phyloP scores from a whole-genome alignment of 225 moss, liverwort and hornwort species.

The Polytrichum formosum region DNA sequence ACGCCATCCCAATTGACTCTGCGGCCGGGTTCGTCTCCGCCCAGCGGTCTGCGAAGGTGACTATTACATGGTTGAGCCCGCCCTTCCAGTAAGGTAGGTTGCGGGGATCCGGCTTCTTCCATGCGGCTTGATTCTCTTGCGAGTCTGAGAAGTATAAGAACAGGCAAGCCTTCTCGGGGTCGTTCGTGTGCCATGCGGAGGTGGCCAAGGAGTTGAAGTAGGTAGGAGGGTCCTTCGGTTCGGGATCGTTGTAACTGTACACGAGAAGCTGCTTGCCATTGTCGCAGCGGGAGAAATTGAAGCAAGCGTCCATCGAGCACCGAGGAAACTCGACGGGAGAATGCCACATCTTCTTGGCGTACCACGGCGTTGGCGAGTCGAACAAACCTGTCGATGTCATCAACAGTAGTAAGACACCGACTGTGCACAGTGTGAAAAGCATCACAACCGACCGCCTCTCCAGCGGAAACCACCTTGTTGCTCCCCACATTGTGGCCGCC shows the following conservation, averaged over 20 bases:
- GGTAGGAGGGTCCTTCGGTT: conserved; percentile 23
- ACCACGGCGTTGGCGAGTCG: conserved; percentile 35
- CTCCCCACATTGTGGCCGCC: conserved; percentile 25
- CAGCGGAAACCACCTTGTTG: conserved; percentile 13
- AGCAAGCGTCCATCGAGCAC: conserved; percentile 74
- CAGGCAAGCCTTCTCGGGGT: conserved; percentile 61
- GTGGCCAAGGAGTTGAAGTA: conserved; percentile 42
- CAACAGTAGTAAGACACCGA: conserved; percentile 24
- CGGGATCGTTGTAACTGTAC: conserved; percentile 61
- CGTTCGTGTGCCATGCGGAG: conserved; percentile 48
- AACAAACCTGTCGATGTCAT: conserved; percentile 11
- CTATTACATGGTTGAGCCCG: conserved; percentile 69
- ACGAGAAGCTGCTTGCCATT: conserved; percentile 50
- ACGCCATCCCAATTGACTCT: conserved; percentile 60
- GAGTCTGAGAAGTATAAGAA: conserved; percentile 70
- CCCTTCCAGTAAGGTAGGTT: conserved; percentile 55
- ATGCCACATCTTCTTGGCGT: conserved; percentile 60
- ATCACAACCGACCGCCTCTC: conserved; percentile 33
- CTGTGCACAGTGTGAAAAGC: conserved; percentile 27
- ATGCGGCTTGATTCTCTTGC: conserved; percentile 27
- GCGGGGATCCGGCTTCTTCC: conserved; percentile 61
- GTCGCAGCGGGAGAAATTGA: conserved; percentile 74
- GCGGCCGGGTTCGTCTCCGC: conserved; percentile 50
- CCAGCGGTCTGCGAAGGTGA: conserved; percentile 75
- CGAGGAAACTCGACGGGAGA: conserved; percentile 58